Conservation (phyloP, 2,329 filamentous ascomycete genomes). For the Claviceps quebecensis region DNA sequence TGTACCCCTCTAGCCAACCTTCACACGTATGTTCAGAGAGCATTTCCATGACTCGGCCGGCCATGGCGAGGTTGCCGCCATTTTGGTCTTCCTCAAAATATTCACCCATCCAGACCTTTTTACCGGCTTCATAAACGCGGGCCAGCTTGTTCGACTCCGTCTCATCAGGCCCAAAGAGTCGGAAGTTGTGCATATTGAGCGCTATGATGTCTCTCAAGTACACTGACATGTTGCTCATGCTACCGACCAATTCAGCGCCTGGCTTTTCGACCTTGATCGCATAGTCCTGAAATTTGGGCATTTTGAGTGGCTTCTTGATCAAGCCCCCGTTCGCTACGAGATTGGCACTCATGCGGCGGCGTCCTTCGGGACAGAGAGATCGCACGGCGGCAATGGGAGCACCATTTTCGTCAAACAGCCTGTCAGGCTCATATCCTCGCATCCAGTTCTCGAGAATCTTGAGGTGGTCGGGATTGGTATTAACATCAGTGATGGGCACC, state of each 20-base stretch:
- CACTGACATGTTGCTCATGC: slow-evolving; percentile 55
- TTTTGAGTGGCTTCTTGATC: slow-evolving; percentile 49
- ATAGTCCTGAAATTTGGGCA: slow-evolving; percentile 60
- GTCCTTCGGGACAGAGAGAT: slow-evolving; percentile 50
- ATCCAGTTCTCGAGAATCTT: slow-evolving; percentile 63
- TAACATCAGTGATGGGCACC: slow-evolving; percentile 59
- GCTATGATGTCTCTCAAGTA: slow-evolving; percentile 56
- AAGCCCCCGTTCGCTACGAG: slow-evolving; percentile 60
- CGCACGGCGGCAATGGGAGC: slow-evolving; percentile 48
- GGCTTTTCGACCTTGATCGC: slow-evolving; percentile 46
- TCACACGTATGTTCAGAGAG: slow-evolving; percentile 70
- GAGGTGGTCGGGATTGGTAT: slow-evolving; percentile 49
- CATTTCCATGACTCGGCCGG: slow-evolving; percentile 70
- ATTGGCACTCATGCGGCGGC: slow-evolving; percentile 62
- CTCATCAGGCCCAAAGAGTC: slow-evolving; percentile 67
- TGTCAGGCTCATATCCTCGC: slow-evolving; percentile 60
- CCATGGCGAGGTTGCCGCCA: slow-evolving; percentile 55
- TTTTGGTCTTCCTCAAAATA: slow-evolving; percentile 64
- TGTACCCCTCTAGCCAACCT: slow-evolving; percentile 69
- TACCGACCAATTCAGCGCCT: slow-evolving; percentile 40
- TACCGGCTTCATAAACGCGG: slow-evolving; percentile 56
- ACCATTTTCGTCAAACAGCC: slow-evolving; percentile 52
- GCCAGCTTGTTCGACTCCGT: slow-evolving; percentile 69
- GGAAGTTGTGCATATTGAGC: slow-evolving; percentile 53
- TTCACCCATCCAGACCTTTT: slow-evolving; percentile 71